Base-by-base conservation (phyloP, 225 moss, liverwort and hornwort species). In the Lunularia cruciata region DNA sequence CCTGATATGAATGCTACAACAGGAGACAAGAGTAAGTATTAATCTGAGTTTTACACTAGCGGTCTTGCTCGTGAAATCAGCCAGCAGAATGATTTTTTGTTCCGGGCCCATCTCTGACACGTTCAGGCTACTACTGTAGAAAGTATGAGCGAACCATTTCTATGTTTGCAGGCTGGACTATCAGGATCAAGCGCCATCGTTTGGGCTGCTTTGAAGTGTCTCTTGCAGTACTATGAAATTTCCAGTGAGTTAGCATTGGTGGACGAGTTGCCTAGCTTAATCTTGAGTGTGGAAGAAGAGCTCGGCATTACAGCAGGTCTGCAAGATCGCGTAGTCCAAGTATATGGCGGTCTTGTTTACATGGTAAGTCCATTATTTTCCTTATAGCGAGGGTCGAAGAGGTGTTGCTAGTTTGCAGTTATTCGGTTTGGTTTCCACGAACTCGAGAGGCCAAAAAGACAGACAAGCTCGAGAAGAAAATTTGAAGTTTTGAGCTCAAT, bases 171-270 rank as follows among this genome's bases (percentile, higher is more conserved):
- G 89, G 76, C 86, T 69, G 98, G 98, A 61, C 83, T 98, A 47
- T 90, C 98, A 75, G 98, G 98, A 72, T 98, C 98, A 8, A 98
- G 98, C 80, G 98, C 93, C 55, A 93, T 98, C 51, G 89, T 98
- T 12, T 93, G 98, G 85, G 93, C 98, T 75, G 73, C 93, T 22
- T 64, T 98, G 71, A 86, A 86, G 51, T 93, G 91, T 73, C 83
- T 98, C 34, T 62, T 98, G 70, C 85, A 93, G 12, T 93, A 82
- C 66, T 93, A 79, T 68, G 82, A 82, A 31, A 74, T 98, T n/a
- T 70, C 78, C 26, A 32, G 9, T 34, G 58, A 68, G 4, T 36
- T 34, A 61, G 55, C 73, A 69, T 84, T 82, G 67, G 74, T 88
- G 67, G 92, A 92, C 69, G 85, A 87, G 56, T 76, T 90, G 73